phyloP scores from a whole-genome alignment of 2,329 filamentous ascomycete genomes.

The Sporothrix luriei region DNA sequence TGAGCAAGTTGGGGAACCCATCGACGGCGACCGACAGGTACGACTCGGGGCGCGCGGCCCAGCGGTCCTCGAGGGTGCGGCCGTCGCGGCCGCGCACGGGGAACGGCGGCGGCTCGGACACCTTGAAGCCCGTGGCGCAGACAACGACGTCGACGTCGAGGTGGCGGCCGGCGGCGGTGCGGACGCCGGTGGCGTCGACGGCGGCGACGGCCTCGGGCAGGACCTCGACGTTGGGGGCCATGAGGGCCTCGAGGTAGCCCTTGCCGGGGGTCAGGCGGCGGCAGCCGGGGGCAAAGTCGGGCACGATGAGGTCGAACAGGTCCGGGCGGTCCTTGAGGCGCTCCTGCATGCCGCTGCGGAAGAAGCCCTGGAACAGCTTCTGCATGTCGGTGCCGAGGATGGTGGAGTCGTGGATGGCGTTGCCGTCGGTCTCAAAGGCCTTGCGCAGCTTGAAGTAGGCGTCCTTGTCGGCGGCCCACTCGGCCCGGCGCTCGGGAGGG shows the following conservation, averaged over 20 bases:
- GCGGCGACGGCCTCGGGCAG: constrained; percentile 43
- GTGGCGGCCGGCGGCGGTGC: constrained; percentile 38
- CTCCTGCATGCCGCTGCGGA: constrained; percentile 46
- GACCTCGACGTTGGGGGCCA: constrained; percentile 48
- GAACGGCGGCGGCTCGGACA: constrained; percentile 48
- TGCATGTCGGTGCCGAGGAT: constrained; percentile 46
- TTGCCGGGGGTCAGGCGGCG: constrained; percentile 51
- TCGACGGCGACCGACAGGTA: constrained; percentile 53
- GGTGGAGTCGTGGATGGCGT: constrained; percentile 48
- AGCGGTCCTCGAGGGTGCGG: constrained; percentile 46
- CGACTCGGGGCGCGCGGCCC: constrained; percentile 45
- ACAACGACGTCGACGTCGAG: constrained; percentile 50
- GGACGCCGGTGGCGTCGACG: constrained; percentile 46
- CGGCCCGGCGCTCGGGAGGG: constrained; percentile 45
- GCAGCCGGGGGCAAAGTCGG: constrained; percentile 50
- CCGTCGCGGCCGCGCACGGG: constrained; percentile 46
- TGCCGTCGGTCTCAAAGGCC: constrained; percentile 49
- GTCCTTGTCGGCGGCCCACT: constrained; percentile 45
- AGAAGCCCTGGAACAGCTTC: constrained; percentile 40
- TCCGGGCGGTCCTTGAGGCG: constrained; percentile 49
- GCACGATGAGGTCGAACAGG: constrained; percentile 49
- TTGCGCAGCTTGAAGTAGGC: constrained; percentile 49
- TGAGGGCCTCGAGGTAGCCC: constrained; percentile 52
- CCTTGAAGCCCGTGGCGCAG: constrained; percentile 53
- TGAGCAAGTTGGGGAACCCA: constrained; percentile 54